Evolutionary conservation across 2,329 filamentous ascomycete genomes (phyloP), one percentile per base, ranked within the genome.

Genomic region (Tolypocladium amazonense): DNA sequence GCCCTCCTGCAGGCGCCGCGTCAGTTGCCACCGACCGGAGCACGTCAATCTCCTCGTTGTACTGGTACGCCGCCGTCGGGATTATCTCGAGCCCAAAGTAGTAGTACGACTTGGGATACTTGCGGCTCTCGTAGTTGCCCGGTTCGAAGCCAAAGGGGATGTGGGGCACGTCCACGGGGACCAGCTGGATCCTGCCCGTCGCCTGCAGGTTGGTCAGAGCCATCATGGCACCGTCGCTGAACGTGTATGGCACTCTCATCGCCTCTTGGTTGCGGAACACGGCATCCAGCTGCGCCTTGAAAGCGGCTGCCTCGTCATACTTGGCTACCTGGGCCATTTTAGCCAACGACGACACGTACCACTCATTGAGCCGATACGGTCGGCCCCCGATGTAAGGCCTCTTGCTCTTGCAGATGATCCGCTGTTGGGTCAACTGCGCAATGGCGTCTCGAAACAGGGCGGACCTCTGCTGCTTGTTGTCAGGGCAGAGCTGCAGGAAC

Each of bases 61-160:
- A 83, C 18, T 81, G 66, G 69, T 90, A 92, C 0, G 63, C 69
- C 64, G 88, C 89, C 0, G 86, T 88, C 1, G 86, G 85, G 1
- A 77, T 72, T 25, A 86, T 77, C 52, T 82, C 77, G 41, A 90
- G 75, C 12, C 80, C 77, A 71, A 89, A 90, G 63, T 83, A 81
- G 56, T 89, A 80, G 65, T 84, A 83, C 39, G 79, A 78, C 65
- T 87, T 87, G 41, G 88, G 82, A 62, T 87, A 86, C 60, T 84
- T 83, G 59, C 87, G 80, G 27, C 85, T 87, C 66, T 89, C 84
- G 71, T 92, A 92, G 63, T 88, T 85, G 20, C 83, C 83, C 9
- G 87, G 86, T 58, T 84, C 81, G 66, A 91, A 88, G 1, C 89
- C 88, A 68, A 88, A 87, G 2, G 86, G 85, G 37, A 89, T 84